Conservation (phyloP, 2,329 filamentous ascomycete genomes). For the Elsinoe ampelina region DNA sequence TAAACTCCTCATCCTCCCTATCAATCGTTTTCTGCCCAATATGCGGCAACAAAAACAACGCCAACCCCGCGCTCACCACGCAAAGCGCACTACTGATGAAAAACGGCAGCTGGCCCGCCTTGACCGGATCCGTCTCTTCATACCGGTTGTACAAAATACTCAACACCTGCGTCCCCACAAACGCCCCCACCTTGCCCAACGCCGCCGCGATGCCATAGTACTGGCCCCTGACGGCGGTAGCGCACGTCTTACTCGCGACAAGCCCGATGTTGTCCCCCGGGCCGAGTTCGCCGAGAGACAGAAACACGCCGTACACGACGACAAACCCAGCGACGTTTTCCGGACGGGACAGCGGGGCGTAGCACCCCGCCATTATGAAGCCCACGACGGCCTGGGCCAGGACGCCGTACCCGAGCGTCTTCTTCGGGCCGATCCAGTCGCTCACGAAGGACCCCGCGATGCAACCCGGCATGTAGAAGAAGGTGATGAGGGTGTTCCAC, state of each 20-base stretch:
- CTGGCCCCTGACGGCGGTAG: conserved; percentile 72
- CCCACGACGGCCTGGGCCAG: conserved; percentile 65
- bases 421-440: conserved; percentile 70
- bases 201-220: conserved; percentile 64
- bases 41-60: conserved; percentile 60
- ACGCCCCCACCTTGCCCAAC: conserved; percentile 63
- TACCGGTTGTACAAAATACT: conserved; percentile 56
- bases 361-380: conserved; percentile 80
- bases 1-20: conserved; percentile 65
- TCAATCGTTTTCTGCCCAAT: conserved; percentile 79
- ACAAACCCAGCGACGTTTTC: conserved; percentile 65
- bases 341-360: conserved; percentile 56
- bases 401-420: conserved; percentile 63
- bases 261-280: conserved; percentile 89
- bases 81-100: conserved; percentile 73
- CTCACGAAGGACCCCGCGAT: conserved; percentile 66
- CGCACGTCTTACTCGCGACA: conserved; percentile 75
- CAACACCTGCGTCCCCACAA: conserved; percentile 77
- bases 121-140: conserved; percentile 45
- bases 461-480: conserved; percentile 81
- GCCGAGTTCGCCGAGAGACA: conserved; percentile 69
- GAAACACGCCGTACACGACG: conserved; percentile 70
- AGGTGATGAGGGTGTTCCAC: conserved; percentile 80
- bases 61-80: conserved; percentile 60
- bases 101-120: conserved; percentile 72